Evolutionary conservation across 306 rosid species (phyloP).

Genomic region (Sicyos edulis): DNA sequence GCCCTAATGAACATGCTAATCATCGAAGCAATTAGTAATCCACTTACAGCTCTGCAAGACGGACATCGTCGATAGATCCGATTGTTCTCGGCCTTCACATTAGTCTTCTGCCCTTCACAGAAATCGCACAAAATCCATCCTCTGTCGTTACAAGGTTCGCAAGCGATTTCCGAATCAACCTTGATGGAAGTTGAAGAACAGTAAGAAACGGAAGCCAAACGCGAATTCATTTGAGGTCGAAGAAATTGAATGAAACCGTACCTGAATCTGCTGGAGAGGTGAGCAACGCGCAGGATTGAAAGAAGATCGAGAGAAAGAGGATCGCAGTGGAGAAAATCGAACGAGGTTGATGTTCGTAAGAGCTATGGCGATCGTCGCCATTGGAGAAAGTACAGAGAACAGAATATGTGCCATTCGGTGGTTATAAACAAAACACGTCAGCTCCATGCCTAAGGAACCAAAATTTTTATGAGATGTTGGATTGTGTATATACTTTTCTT

Average conservation of each 20-base stretch:
- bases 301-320: constrained; percentile 19
- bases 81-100: constrained; percentile 65
- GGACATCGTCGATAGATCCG: constrained; percentile 82
- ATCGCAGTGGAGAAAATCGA: constrained; percentile 2
- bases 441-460: neutral
- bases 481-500: no score
- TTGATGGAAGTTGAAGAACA: constrained; percentile 30
- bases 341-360: constrained; percentile 15
- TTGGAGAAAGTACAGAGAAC: constrained; percentile 7
- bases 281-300: constrained; percentile 37
- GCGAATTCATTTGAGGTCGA: neutral
- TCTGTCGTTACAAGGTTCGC: constrained; percentile 67
- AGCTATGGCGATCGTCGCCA: constrained; percentile 34
- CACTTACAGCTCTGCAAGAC: constrained; percentile 78
- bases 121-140: constrained; percentile 86
- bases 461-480: no score
- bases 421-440: constrained; percentile 10
- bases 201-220: constrained; percentile 18
- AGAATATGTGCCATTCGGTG: neutral
- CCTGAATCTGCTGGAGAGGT: constrained; percentile 36
- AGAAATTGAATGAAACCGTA: constrained; percentile 28
- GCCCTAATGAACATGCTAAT: neutral
- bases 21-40: neutral
- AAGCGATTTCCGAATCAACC: constrained; percentile 50
- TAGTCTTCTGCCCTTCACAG: constrained; percentile 74